Evolutionary conservation across 2,329 filamentous ascomycete genomes (phyloP), one percentile per base, ranked within the genome.

Genomic region (Penicillium sp.): DNA sequence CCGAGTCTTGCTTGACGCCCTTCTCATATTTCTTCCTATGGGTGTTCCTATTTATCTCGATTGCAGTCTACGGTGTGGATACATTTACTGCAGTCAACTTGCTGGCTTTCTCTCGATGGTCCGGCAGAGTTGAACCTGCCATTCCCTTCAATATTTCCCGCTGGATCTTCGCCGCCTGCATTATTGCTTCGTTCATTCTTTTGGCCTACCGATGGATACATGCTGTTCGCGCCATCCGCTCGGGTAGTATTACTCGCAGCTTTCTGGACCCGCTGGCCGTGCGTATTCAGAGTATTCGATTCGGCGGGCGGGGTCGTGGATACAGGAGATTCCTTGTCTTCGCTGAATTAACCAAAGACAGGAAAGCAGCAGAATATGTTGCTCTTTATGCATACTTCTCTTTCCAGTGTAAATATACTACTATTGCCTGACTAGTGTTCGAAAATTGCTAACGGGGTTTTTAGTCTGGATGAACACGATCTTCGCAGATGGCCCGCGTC

Each of bases 121-220:
- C 91, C 1, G 91, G 89, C 52, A 83, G 90, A 64, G 89, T 97
- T 65, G 78, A 91, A 65, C 92, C 92, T 1, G 83, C 84, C 40
- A 88, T 97, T 63, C 84, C 87, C 4, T 86, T 95, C 69, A 78
- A 85, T 48, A 84, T 93, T 53, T 89, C 91, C 13, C 95, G 94
- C 78, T 97, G 92, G 92, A 92, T 99, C 72, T 99, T 97, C 72
- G 89, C 91, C 29, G 84, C 86, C 55, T 96, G 92, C 73, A 97
- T 99, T 70, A 88, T 97, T 62, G 81, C 94, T 36, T 97, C 92
- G 10, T 92, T 93, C 73, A 78, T 91, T 62, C 90, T 97, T 64
- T 82, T 95, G 29, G 81, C 78, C 16, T 94, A 89, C 68, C 90
- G 96, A 74, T 91, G 90, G 78, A 71, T 95, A 47, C 85, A 89